Evolutionary conservation across 1,139 yeast species (phyloP).

Genomic region (Yamadazyma mexicana): DNA sequence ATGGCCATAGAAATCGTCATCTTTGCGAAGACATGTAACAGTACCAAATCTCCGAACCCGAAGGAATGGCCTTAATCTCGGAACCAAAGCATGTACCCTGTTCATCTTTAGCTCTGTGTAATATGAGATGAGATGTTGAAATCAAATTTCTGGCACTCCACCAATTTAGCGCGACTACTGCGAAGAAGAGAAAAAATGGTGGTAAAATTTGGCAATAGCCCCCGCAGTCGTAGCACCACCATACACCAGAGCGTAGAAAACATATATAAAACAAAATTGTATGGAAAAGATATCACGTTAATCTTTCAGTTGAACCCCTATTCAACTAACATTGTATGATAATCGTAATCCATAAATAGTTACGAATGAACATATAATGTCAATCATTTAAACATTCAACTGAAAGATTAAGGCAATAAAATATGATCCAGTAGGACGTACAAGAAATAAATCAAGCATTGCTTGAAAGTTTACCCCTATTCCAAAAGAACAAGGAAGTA

Average conservation of each 20-base stretch:
- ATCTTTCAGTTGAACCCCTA: slow-evolving; percentile 19
- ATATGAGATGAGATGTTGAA: too few species aligned
- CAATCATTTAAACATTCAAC: slow-evolving; percentile 20
- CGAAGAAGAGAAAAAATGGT: too few species aligned
- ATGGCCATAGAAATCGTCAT: slow-evolving; percentile 20
- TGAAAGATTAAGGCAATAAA: slow-evolving; percentile 15
- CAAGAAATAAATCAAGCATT: slow-evolving; percentile 9
- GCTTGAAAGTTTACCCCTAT: slow-evolving; percentile 1
- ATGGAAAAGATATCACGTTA: slow-evolving; percentile 11
- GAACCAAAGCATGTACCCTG: too few species aligned
- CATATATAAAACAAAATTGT: background rate
- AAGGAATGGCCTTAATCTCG: too few species aligned
- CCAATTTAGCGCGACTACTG: too few species aligned
- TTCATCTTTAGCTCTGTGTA: too few species aligned
- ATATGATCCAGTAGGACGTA: slow-evolving; percentile 8
- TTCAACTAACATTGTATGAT: slow-evolving; percentile 20
- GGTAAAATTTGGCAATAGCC: too few species aligned
- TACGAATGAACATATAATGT: slow-evolving; percentile 14
- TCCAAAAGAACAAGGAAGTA: too few species aligned
- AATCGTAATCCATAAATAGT: background rate
- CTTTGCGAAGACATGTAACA: background rate
- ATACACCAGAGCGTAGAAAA: too few species aligned
- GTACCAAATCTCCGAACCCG: too few species aligned
- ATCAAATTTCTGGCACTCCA: too few species aligned
- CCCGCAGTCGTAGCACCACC: too few species aligned